Percentiles rank a stretch among this genome's conserved stretches.
Evolutionary conservation across 352 stramenopile genomes (phyloP).

Genomic region (Phytophthora macrochlamydospora): DNA sequence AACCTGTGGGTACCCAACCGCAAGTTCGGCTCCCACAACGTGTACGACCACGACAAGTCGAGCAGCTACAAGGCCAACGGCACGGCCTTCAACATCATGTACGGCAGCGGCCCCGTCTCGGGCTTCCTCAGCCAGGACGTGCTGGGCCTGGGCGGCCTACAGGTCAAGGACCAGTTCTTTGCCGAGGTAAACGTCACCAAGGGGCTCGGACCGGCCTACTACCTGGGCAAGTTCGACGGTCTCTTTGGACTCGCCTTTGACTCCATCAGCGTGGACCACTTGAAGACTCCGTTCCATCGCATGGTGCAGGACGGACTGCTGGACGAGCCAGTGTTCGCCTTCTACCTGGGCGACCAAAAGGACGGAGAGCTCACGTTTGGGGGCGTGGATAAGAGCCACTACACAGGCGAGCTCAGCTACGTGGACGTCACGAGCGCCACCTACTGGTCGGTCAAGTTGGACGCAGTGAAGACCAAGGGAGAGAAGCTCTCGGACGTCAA

Average conservation of each 20-base stretch:
- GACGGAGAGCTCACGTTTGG: conserved; percentile 82
- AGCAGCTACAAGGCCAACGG: conserved; percentile 91
- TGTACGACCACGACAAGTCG: conserved; percentile 92
- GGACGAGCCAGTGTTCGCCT: conserved; percentile 94
- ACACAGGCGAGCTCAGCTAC: conserved; percentile 93
- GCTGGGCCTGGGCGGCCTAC: conserved; percentile 68
- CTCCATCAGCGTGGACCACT: conserved; percentile 91
- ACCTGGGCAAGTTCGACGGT: conserved; percentile 97
- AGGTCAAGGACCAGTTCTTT: conserved; percentile 90
- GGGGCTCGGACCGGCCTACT: conserved; percentile 94
- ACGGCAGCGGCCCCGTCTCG: conserved; percentile 93
- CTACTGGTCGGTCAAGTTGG: conserved; percentile 82
- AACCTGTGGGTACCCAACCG: conserved; percentile 96
- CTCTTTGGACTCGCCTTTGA: conserved; percentile 98
- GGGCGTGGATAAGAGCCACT: conserved; percentile 90
- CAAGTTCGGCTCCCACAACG: conserved; percentile 69
- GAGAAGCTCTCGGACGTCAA: conserved; percentile 58
- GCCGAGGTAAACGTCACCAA: conserved; percentile 96
- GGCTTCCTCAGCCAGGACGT: conserved; percentile 92
- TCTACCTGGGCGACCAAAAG: conserved; percentile 94
- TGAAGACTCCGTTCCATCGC: conserved; percentile 94
- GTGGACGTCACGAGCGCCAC: conserved; percentile 77
- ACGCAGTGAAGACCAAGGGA: conserved; percentile 61
- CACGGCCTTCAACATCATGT: conserved; percentile 95
- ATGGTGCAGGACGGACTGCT: conserved; percentile 90